Conservation (phyloP, 1,284 basidiomycete species). For the Abortiporus biennis region DNA sequence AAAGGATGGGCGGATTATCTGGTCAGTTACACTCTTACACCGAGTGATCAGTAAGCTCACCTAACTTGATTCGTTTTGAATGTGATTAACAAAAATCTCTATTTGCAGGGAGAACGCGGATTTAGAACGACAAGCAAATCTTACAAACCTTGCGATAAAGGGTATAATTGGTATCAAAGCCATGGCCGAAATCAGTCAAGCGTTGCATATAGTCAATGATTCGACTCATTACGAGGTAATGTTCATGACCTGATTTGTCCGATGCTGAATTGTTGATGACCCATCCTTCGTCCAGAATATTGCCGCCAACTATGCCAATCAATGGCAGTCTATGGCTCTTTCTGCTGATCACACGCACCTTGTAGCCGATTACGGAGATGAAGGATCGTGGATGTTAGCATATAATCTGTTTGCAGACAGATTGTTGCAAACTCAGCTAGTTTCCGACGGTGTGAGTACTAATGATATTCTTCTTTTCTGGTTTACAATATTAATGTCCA, state of each 20-base stretch:
- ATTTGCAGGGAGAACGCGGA: slow-evolving; percentile 61
- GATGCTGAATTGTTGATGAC: neutral
- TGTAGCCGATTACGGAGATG: slow-evolving; percentile 34
- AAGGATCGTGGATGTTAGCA: slow-evolving; percentile 46
- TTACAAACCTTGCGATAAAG: slow-evolving; percentile 69
- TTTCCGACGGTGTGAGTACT: slow-evolving; percentile 15
- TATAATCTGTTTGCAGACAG: slow-evolving; percentile 67
- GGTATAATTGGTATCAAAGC: slow-evolving; percentile 64
- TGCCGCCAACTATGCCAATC: neutral
- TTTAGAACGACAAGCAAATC: slow-evolving; percentile 24
- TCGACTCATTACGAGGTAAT: slow-evolving; percentile 48
- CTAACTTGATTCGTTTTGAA: slow-evolving; percentile 28
- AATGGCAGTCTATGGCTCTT: neutral
- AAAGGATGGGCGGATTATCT: slow-evolving; percentile 68
- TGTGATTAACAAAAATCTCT: slow-evolving; percentile 27
- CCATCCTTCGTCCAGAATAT: neutral
- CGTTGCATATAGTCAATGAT: slow-evolving; percentile 38
- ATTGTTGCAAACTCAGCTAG: slow-evolving; percentile 30
- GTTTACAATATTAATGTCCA: neutral
- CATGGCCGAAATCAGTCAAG: slow-evolving; percentile 47
- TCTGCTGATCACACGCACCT: neutral
- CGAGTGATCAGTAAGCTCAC: slow-evolving; percentile 38
- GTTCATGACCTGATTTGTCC: too few relatives aligned
- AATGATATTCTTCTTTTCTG: too few relatives aligned
- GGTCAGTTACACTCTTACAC: slow-evolving; percentile 51